phyloP scores from a whole-genome alignment of 345 rosid species.

The Salix brachista region DNA sequence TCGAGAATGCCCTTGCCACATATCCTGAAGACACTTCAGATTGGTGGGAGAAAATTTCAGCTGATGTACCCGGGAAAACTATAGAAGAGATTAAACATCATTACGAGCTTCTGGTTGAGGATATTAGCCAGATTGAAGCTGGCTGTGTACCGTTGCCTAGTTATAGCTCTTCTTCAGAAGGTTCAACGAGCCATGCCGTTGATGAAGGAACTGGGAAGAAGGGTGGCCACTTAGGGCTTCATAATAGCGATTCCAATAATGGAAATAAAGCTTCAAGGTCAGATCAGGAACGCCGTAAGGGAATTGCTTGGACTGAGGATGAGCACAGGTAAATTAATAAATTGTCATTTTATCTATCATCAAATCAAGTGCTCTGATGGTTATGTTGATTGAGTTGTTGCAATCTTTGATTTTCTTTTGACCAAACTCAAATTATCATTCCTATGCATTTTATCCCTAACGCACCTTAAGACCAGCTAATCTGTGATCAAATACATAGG shows the following conservation, averaged over 20 bases:
- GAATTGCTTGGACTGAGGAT: no score
- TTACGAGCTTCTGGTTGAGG: neutral
- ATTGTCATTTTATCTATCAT: no score
- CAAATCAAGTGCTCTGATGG: no score
- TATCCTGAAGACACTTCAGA: neutral
- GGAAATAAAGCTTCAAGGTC: no score
- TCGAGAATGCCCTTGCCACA: neutral
- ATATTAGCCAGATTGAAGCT: neutral
- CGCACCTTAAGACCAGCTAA: no score
- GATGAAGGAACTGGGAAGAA: neutral
- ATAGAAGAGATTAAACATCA: neutral
- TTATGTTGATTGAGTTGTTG: neutral
- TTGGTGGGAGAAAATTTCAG: neutral
- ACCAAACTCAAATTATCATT: neutral
- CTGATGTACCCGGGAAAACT: neutral
- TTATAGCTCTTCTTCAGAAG: neutral
- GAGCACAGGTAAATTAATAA: conserved; percentile 15
- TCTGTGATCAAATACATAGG: no score
- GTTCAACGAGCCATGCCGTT: neutral
- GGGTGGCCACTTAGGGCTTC: no score
- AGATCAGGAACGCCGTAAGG: no score
- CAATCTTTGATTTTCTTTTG: neutral
- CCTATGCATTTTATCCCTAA: no score
- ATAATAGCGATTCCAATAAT: no score
- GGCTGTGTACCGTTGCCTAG: neutral